Conservation (phyloP, 1,139 yeast species). For the Debaryomyces sp. region DNA sequence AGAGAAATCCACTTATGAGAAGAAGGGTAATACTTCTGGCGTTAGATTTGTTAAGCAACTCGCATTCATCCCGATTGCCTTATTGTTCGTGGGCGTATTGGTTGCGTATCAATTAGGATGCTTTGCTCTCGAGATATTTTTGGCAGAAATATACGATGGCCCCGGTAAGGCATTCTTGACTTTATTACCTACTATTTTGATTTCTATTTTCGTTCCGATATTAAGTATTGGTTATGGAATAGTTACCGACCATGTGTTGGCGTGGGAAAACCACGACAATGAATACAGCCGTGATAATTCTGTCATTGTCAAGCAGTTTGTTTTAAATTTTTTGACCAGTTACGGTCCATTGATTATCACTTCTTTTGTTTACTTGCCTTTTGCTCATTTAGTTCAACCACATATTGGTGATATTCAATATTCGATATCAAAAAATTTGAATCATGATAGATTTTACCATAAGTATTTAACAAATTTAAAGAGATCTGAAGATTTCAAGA, state of each 20-base stretch:
- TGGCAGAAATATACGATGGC: constrained; percentile 84
- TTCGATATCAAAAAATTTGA: constrained; percentile 28
- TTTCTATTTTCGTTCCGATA: constrained; percentile 70
- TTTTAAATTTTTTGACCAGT: constrained; percentile 76
- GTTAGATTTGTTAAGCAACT: constrained; percentile 53
- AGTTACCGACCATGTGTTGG: constrained; percentile 42
- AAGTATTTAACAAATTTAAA: constrained; percentile 45
- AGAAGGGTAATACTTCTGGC: constrained; percentile 37
- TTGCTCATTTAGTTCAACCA: constrained; percentile 61
- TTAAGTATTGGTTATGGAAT: constrained; percentile 62
- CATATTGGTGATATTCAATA: constrained; percentile 42
- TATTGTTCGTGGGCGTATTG: constrained; percentile 56
- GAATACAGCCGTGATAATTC: constrained; percentile 58
- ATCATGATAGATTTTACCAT: constrained; percentile 35
- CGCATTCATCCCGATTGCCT: constrained; percentile 69
- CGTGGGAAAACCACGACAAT: constrained; percentile 77
- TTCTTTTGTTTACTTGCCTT: constrained; percentile 84
- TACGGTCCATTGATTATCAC: constrained; percentile 86
- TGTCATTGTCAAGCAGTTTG: constrained; percentile 68
- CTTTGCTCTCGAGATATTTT: constrained; percentile 78
- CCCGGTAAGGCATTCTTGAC: constrained; percentile 65
- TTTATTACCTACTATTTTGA: constrained; percentile 73
- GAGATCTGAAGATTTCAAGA: constrained; percentile 51
- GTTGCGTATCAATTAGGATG: constrained; percentile 69
- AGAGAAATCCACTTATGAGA: constrained; percentile 36